Evolutionary conservation across 345 rosid genomes (phyloP).

Genomic region (Gossypium arboreum): DNA sequence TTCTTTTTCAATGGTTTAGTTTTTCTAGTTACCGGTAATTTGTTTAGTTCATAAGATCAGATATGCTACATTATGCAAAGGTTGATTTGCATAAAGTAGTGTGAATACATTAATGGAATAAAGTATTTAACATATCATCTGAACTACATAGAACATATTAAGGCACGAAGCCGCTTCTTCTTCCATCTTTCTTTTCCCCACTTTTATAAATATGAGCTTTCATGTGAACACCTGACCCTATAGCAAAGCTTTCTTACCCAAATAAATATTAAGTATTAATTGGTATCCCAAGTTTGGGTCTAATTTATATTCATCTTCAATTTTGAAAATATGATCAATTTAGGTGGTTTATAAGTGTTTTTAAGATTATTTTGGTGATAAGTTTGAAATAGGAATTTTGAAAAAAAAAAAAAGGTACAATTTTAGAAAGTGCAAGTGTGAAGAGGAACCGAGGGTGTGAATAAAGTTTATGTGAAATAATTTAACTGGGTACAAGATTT

Average conservation of each 20-base stretch:
- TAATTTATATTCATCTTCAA: no score
- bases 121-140: background rate
- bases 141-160: background rate
- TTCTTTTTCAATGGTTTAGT: background rate
- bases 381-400: background rate
- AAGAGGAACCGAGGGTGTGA: constrained; percentile 9
- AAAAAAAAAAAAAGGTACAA: background rate
- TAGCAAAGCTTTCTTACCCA: background rate
- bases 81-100: background rate
- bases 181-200: background rate
- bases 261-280: no score
- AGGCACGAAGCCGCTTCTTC: background rate
- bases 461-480: background rate
- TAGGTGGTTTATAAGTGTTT: no score
- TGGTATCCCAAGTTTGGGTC: no score
- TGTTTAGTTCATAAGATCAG: background rate
- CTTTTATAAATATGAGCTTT: background rate
- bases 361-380: background rate
- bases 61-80: background rate
- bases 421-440: background rate
- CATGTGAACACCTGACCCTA: background rate
- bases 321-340: no score
- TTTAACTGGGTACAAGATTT: no score
- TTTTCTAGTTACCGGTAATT: background rate
- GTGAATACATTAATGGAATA: background rate